Evolutionary conservation across 768 basidiomycete genomes (phyloP), one percentile per base, ranked within the genome.

Genomic region (Suillus subaureus): DNA sequence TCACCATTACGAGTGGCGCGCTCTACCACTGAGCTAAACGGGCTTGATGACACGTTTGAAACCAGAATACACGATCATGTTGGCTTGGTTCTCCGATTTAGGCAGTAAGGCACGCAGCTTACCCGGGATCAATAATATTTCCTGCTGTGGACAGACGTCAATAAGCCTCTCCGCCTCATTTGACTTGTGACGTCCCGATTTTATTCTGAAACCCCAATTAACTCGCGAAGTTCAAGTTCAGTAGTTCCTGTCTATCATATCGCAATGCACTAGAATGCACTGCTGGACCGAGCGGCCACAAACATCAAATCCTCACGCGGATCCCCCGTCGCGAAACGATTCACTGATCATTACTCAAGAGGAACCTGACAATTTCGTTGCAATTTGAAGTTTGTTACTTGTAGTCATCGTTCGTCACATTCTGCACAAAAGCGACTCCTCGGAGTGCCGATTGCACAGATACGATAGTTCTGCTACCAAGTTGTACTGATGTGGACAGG

Each of bases 21-120:
- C 83, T 84, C 83, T 84, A 83, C 83, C 82, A 83, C 83, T 84
- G 83, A 84, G 83, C 83, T 83, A 84, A 83, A 74, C 79, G 81
- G 82, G 82, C 83, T 40, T 40, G 3, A 13, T 0, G 6, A 18
- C 9, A 3, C 1, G 21, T 0, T 11, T 6, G 2, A 21, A 33
- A 12, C 2, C 0, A 18, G 9, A 52, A 9, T 52, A 28, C 16
- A 18, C 1, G 0, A 0, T 54, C 2, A 11, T 2, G 11, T 28
- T 31, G 11, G 4, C 28, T 5, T 6, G 0, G 4, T 9, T 52
- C 8, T 16, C 3, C 42, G 7, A 23, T 23, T 47, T 47, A 23
- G 47, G 6, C 45, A 9, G 12, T 6, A 40, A 40, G 40, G 40
- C 40, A 40, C 39, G 35, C 35, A 33, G 4, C 33, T 33, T 0